Percentiles rank a stretch among this genome's conserved stretches.
Conservation (phyloP, 345 rosid genomes). For the Noccaea caerulescens region DNA sequence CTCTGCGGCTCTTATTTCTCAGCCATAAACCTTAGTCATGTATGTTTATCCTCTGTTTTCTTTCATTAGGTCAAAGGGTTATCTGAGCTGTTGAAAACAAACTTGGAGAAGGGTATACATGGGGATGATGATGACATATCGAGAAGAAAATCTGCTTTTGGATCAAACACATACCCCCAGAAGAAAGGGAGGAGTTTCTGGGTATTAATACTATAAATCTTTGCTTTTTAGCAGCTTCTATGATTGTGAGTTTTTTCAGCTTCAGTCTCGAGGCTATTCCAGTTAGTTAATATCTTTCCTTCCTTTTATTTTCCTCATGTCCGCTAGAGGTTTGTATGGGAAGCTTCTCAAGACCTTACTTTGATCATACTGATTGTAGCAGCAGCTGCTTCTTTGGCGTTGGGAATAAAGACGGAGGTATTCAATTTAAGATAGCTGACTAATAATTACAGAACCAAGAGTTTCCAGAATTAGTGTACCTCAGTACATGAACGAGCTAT, state of each 20-base stretch:
- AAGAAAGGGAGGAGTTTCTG: slow-evolving; percentile 92
- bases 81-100: slow-evolving; percentile 65
- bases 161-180: slow-evolving; percentile 89
- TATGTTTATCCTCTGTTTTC: slow-evolving; percentile 19
- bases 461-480: not conserved
- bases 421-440: slow-evolving; percentile 29
- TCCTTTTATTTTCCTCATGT: slow-evolving; percentile 1
- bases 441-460: not conserved
- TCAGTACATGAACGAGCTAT: not conserved
- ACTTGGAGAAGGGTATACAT: slow-evolving; percentile 69
- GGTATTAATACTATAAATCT: slow-evolving; percentile 49
- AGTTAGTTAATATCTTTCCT: slow-evolving; percentile 21
- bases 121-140: slow-evolving; percentile 76
- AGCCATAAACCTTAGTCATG: slow-evolving; percentile 21
- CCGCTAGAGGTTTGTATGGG: slow-evolving; percentile 83
- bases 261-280: slow-evolving; percentile 21
- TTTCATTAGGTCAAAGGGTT: slow-evolving; percentile 69
- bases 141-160: slow-evolving; percentile 69
- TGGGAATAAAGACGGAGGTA: slow-evolving; percentile 98
- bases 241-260: not conserved
- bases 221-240: slow-evolving; percentile 24
- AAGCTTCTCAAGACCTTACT: slow-evolving; percentile 89
- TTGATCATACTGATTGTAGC: slow-evolving; percentile 89
- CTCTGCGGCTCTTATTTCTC: slow-evolving; percentile 18
- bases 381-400: slow-evolving; percentile 85